A percentile compares a stretch with the other conserved stretches of the same genome.
Conservation (phyloP, 2,329 filamentous ascomycete species). For the Alternaria rosae region DNA sequence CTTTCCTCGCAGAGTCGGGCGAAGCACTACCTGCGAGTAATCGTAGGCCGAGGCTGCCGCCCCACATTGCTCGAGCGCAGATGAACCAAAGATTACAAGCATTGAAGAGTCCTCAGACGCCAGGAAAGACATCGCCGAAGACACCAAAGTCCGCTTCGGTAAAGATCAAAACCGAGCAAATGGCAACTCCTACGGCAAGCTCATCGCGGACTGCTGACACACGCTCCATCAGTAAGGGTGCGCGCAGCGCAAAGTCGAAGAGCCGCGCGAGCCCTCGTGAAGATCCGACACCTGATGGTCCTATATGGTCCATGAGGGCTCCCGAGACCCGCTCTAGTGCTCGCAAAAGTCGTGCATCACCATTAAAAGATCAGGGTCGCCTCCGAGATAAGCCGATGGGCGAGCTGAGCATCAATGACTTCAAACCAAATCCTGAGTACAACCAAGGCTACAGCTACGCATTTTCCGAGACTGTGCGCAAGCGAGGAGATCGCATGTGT, state of each 20-base stretch:
- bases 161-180: slow-evolving; percentile 26
- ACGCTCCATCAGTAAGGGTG: neutral
- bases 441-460: slow-evolving; percentile 77
- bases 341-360: slow-evolving; percentile 9
- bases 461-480: slow-evolving; percentile 77
- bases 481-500: slow-evolving; percentile 71
- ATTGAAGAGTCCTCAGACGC: slow-evolving; percentile 19
- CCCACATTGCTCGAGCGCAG: slow-evolving; percentile 33
- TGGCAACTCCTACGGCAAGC: slow-evolving; percentile 18
- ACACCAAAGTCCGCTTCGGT: slow-evolving; percentile 17
- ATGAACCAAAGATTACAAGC: slow-evolving; percentile 34
- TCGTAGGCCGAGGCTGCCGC: slow-evolving; percentile 23
- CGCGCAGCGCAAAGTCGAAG: slow-evolving; percentile 7
- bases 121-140: slow-evolving; percentile 14
- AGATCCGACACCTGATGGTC: slow-evolving; percentile 24
- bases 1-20: slow-evolving; percentile 36
- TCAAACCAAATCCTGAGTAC: slow-evolving; percentile 78
- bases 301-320: slow-evolving; percentile 33
- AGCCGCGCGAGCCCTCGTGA: slow-evolving; percentile 10
- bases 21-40: slow-evolving; percentile 29
- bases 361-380: slow-evolving; percentile 14
- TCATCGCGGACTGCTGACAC: slow-evolving; percentile 12
- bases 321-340: slow-evolving; percentile 16
- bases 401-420: slow-evolving; percentile 72
- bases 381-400: slow-evolving; percentile 64